Evolutionary conservation across 2,329 filamentous ascomycete genomes (phyloP), one percentile per base, ranked within the genome.

Genomic region (Stachybotrys elegans): DNA sequence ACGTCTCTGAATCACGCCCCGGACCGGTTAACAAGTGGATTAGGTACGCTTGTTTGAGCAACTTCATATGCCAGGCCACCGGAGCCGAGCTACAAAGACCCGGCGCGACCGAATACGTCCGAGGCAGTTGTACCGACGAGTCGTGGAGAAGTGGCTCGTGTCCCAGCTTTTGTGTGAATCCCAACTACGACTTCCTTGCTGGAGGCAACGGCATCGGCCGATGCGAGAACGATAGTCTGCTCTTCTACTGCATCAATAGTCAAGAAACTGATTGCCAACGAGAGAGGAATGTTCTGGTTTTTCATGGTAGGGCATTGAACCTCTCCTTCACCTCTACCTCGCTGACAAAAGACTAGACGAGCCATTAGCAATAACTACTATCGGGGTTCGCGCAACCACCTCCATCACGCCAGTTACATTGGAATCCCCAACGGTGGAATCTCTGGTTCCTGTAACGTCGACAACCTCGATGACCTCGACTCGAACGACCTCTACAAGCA

Each of bases 31-130:
- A 29, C 14, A 14, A 29, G 8, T 29, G 9, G 25, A 29, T n/a
- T n/a, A n/a, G 60, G 7, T 66, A 60, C 37, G 63, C 62, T 1
- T 68, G 65, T 44, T 49, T 65, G 3, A 59, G 54, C 22, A 65
- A 63, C 46, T 52, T 52, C 21, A 49, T 68, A 5, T 68, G 65
- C 48, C 45, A 52, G 51, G 51, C 59, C 4, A 60, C 57, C 2
- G 59, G 48, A 1, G 40, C 53, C 6, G 51, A 56, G 42, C 32
- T 58, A 9, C 43, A 49, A 17, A 51, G 55, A 40, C 42, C 44
- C 1, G 52, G 52, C 5, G 51, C 56, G 6, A 47, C 48, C 3
- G 42, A 48, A 6, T 64, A 52, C 20, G 57, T 61, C 4, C 58
- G 65, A 7, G 62, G 61, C 9, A 54, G 57, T 23, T 68, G 65